Evolutionary conservation across 2,329 filamentous ascomycete genomes (phyloP).

Genomic region (Pyricularia grisea): DNA sequence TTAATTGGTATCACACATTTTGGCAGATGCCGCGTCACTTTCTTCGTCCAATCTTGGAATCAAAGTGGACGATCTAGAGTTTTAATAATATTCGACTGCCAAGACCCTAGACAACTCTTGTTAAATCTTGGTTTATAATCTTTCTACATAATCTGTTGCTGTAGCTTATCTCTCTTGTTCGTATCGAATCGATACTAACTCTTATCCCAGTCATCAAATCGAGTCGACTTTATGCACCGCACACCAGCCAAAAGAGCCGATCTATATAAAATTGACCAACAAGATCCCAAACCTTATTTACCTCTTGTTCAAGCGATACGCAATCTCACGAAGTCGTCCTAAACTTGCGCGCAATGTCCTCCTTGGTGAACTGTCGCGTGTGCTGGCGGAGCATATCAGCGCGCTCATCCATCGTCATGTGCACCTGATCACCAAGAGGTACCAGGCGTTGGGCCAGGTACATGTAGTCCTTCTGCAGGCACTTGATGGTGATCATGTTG

Average conservation of each 20-base stretch:
- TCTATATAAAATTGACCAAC: neutral
- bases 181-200: neutral
- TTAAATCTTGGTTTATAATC: neutral
- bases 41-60: too few species aligned
- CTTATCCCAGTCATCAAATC: neutral
- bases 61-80: too few species aligned
- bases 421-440: slow-evolving; percentile 60
- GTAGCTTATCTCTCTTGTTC: neutral
- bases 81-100: too few species aligned
- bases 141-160: neutral
- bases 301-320: neutral
- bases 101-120: too few species aligned
- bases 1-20: too few species aligned
- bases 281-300: neutral
- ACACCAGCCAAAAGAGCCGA: neutral
- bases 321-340: neutral
- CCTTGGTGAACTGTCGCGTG: slow-evolving; percentile 56
- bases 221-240: neutral
- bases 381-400: slow-evolving; percentile 53
- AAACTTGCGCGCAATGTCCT: slow-evolving; percentile 54
- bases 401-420: slow-evolving; percentile 54
- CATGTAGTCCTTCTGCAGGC: slow-evolving; percentile 66
- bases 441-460: slow-evolving; percentile 62
- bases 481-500: slow-evolving; percentile 60
- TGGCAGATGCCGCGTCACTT: too few species aligned